Conservation (phyloP, 257 asterid genomes). For the Lithospermum erythrorhizon region DNA sequence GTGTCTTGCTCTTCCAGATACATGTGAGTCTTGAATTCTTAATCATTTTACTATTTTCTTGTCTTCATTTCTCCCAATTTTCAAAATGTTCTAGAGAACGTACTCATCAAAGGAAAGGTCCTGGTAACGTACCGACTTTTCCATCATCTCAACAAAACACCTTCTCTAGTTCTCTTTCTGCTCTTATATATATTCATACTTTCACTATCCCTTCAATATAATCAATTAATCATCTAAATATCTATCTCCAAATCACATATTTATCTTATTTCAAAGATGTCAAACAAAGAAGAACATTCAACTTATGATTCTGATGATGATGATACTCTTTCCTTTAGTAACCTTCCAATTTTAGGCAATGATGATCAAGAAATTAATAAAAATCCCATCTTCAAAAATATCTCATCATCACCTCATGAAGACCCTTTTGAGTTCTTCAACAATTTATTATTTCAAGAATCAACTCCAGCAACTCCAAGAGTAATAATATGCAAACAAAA, state of each 20-base stretch:
- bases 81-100: not conserved
- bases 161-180: not conserved
- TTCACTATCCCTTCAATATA: too few species aligned
- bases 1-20: not conserved
- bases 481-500: not conserved
- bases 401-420: slow-evolving; percentile 1
- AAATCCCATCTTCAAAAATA: not conserved
- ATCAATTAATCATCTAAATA: too few species aligned
- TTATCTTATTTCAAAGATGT: not conserved
- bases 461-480: slow-evolving; percentile 1
- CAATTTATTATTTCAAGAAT: not conserved
- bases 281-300: not conserved
- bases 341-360: not conserved
- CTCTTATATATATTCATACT: not conserved
- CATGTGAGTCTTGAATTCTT: not conserved
- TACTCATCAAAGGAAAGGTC: not conserved
- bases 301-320: not conserved
- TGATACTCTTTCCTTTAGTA: not conserved
- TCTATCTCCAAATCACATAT: not conserved
- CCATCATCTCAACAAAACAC: not conserved
- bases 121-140: not conserved
- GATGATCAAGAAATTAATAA: not conserved
- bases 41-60: too few species aligned
- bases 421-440: slow-evolving; percentile 4
- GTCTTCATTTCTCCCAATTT: not conserved